These are phyloP conservation scores for Pichia norvegensis DNA, from an alignment of 1,139 yeast species.

Conservation along the genomic window DNA sequence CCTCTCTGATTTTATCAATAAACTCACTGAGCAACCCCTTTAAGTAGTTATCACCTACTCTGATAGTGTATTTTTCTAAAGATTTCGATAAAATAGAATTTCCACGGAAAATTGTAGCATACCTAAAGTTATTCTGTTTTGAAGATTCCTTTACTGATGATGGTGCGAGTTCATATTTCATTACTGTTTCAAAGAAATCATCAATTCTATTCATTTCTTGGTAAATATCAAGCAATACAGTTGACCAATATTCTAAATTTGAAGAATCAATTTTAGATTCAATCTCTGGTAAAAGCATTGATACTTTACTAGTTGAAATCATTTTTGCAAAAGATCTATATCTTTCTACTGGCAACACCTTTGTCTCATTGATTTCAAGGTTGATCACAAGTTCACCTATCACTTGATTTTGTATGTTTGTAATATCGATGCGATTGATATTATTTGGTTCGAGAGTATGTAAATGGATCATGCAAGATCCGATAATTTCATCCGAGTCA, in stretches of 20 bases:
- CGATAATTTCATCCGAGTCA: constrained; percentile 33
- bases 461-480: constrained; percentile 50
- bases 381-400: constrained; percentile 56
- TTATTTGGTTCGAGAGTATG: constrained; percentile 34
- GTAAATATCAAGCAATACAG: constrained; percentile 54
- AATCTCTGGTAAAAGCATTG: constrained; percentile 42
- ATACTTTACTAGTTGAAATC: constrained; percentile 45
- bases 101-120: constrained; percentile 75
- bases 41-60: constrained; percentile 74
- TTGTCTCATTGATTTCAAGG: constrained; percentile 46
- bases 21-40: constrained; percentile 66
- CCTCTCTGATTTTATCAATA: constrained; percentile 44
- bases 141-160: not conserved
- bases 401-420: constrained; percentile 27
- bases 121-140: constrained; percentile 33
- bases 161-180: constrained; percentile 54
- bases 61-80: constrained; percentile 64
- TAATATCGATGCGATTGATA: constrained; percentile 25
- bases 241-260: constrained; percentile 48
- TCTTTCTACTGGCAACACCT: constrained; percentile 50
- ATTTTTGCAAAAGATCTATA: constrained; percentile 57
- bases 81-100: constrained; percentile 76
- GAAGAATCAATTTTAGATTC: constrained; percentile 31
- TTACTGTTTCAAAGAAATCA: constrained; percentile 61
- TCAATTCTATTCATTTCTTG: constrained; percentile 57